phyloP scores from a whole-genome alignment of 2,329 filamentous ascomycete genomes.

The Fusarium pseudonygamai region DNA sequence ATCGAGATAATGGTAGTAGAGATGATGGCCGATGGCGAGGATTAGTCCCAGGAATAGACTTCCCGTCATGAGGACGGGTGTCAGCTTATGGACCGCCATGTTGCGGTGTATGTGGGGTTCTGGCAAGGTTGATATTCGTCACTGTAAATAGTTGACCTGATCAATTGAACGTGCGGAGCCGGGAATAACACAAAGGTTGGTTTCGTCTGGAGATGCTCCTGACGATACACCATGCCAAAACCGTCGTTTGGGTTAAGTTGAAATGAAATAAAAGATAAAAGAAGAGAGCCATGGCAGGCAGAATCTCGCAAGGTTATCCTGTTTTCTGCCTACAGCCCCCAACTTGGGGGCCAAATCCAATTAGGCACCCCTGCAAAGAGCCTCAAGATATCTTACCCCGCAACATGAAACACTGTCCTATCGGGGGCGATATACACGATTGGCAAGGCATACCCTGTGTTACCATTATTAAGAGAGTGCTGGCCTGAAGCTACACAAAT shows the following conservation, averaged over 20 bases:
- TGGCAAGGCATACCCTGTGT: neutral
- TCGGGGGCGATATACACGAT: neutral
- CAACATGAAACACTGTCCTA: neutral
- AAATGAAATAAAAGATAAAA: too few species aligned
- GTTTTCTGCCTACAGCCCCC: neutral
- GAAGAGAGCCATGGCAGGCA: neutral
- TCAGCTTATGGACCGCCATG: slow-evolving; percentile 1
- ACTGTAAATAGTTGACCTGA: neutral
- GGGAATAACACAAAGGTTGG: accelerated
- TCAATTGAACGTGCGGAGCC: neutral
- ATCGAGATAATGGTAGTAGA: neutral
- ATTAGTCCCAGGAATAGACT: neutral
- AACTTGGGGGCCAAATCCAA: neutral
- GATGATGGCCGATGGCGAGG: slow-evolving; percentile 6
- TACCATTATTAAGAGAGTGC: neutral
- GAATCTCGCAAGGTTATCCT: neutral
- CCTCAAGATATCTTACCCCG: neutral
- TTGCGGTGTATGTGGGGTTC: neutral
- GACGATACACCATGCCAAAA: accelerated
- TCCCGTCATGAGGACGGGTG: neutral
- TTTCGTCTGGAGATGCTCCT: accelerated
- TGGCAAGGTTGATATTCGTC: neutral
- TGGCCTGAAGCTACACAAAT: too few species aligned
- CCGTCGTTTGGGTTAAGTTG: too few species aligned
- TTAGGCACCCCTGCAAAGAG: neutral